These are phyloP conservation scores for Zea luxurians DNA, from an alignment of 176 grass and related monocot genomes.

Conservation along the genomic window DNA sequence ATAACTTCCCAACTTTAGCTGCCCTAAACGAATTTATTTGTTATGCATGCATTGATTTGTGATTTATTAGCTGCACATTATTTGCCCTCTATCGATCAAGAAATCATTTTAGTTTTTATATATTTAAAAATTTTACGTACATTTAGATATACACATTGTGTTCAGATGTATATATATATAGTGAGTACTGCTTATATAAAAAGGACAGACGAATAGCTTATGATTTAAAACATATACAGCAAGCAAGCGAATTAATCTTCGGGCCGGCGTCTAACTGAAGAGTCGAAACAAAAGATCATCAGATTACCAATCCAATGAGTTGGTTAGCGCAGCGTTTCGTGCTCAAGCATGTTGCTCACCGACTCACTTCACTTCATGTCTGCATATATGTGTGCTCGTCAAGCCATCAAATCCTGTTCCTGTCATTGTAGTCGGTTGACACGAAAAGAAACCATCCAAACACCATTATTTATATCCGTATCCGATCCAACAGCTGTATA, in stretches of 20 bases:
- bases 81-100: too few species aligned
- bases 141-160: too few species aligned
- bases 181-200: too few species aligned
- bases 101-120: too few species aligned
- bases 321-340: not conserved
- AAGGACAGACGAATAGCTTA: too few species aligned
- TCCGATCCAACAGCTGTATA: not conserved
- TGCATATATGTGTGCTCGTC: not conserved
- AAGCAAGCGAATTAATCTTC: too few species aligned
- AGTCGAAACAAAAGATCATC: not conserved
- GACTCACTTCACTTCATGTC: not conserved
- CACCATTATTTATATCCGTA: not conserved
- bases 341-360: not conserved
- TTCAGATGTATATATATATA: too few species aligned
- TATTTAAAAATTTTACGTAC: too few species aligned
- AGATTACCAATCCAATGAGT: not conserved
- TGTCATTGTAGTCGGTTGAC: not conserved
- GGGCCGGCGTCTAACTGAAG: not conserved
- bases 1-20: too few species aligned
- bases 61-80: not conserved
- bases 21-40: too few species aligned
- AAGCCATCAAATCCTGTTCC: conserved; percentile 6
- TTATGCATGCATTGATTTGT: not conserved
- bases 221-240: too few species aligned
- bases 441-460: conserved; percentile 34